Base-by-base conservation (phyloP, 371 early-diverging fungal species). In the Globomyces sp. region DNA sequence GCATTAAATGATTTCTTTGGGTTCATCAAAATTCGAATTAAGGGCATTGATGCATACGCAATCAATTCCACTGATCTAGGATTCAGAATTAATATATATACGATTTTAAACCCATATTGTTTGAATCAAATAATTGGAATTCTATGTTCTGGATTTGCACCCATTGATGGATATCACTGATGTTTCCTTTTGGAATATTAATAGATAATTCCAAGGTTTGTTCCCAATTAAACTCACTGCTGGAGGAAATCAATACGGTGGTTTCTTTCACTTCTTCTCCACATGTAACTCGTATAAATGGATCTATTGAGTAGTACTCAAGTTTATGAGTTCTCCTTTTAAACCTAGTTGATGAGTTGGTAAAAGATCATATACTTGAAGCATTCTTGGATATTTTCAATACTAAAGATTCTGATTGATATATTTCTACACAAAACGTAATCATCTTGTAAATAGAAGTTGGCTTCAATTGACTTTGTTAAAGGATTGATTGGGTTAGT, bases 161-260 rank as follows among this genome's bases (percentile, higher is more conserved):
- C 76, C 76, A 79, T 39, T 73, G 68, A 55, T 71, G 71, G 8
- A 79, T 63, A 45, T 79, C 79, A 46, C 71, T 69, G 39, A 72
- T 64, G 49, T 73, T 71, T 4, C 79, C 79, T 0, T 75, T 75
- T 1, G 77, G 77, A 13, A 77, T 76, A 6, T 55, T 51, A 46
- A 79, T 64, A 43, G 60, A 42, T 13, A 77, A 68, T 1, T 40
- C 45, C 34, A 79, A 55, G 37, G 71, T 75, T 55, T 79, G 79
- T 61, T 79, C 69, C 79, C 79, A 78, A 37, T 62, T 57, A 24
- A 24, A 24, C 2, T 74, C 74, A 24, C 57, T 57, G 2, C 48
- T 57, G 5, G 63, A 13, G 24, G 65, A 63, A 34, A 74, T 44
- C 8, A 77, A 8, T 9, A 69, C 73, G 1, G 77, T 66, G 0